Evolutionary conservation across 345 rosid genomes (phyloP).

Genomic region (Euphorbia lathyris): DNA sequence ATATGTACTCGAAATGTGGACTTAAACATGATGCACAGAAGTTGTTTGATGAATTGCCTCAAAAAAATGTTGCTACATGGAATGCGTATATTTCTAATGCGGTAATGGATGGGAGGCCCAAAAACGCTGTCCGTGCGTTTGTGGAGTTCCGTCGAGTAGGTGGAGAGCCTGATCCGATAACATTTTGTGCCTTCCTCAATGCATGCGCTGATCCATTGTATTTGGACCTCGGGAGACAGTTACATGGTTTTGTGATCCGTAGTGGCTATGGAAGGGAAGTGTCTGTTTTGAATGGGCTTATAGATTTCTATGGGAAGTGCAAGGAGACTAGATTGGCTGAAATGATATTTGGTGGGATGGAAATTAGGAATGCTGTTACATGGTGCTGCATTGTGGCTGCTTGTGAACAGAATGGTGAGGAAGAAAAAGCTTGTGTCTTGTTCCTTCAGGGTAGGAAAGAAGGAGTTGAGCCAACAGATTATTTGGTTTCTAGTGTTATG

Average conservation of each 20-base stretch:
- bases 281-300: conserved; percentile 65
- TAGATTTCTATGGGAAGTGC: conserved; percentile 86
- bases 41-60: conserved; percentile 83
- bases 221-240: conserved; percentile 54
- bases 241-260: conserved; percentile 61
- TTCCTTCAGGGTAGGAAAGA: conserved; percentile 48
- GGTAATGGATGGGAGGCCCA: conserved; percentile 48
- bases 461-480: conserved; percentile 56
- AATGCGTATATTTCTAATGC: conserved; percentile 73
- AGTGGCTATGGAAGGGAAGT: conserved; percentile 49
- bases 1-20: conserved; percentile 64
- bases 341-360: conserved; percentile 52
- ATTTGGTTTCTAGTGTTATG: conserved; percentile 60
- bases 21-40: conserved; percentile 49
- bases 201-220: conserved; percentile 57
- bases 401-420: conserved; percentile 66
- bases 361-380: conserved; percentile 65
- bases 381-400: conserved; percentile 76
- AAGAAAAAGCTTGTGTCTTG: conserved; percentile 59
- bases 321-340: conserved; percentile 43
- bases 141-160: conserved; percentile 49
- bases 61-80: conserved; percentile 57
- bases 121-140: conserved; percentile 48
- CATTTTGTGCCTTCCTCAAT: conserved; percentile 61
- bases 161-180: conserved; percentile 64